Conservation (phyloP, 2,329 filamentous ascomycete species). For the Phialophora expanda region DNA sequence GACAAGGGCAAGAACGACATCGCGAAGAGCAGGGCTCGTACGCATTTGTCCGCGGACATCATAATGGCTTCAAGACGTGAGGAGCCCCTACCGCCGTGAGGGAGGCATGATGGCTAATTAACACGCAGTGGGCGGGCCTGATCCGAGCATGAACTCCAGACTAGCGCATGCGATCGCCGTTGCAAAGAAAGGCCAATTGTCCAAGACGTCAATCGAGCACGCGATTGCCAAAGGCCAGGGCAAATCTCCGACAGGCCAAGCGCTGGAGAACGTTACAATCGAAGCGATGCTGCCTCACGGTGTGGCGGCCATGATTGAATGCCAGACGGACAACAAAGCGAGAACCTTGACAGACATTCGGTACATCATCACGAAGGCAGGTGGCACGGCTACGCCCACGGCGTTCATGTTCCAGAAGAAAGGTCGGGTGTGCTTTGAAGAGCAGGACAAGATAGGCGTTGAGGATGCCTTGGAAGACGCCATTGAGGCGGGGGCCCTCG, state of each 20-base stretch:
- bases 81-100: conserved; percentile 34
- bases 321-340: conserved; percentile 80
- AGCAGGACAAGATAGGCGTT: conserved; percentile 58
- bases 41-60: conserved; percentile 72
- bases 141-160: conserved; percentile 74
- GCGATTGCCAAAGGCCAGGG: conserved; percentile 91
- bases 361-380: conserved; percentile 70
- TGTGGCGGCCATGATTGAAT: conserved; percentile 67
- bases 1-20: conserved; percentile 85
- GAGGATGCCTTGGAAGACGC: conserved; percentile 79
- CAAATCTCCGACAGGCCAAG: conserved; percentile 72
- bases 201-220: conserved; percentile 81
- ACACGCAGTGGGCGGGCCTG: conserved; percentile 72
- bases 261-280: conserved; percentile 64
- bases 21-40: conserved; percentile 73
- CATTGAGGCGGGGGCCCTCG: conserved; percentile 77
- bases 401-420: conserved; percentile 84
- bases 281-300: conserved; percentile 55
- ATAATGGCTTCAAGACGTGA: conserved; percentile 74
- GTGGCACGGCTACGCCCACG: conserved; percentile 73
- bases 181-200: conserved; percentile 85
- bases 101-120: neutral
- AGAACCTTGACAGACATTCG: conserved; percentile 76
- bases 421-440: conserved; percentile 73
- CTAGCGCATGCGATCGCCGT: conserved; percentile 73